Conservation (phyloP, 306 rosid species). For the Astragalus membranaceus region DNA sequence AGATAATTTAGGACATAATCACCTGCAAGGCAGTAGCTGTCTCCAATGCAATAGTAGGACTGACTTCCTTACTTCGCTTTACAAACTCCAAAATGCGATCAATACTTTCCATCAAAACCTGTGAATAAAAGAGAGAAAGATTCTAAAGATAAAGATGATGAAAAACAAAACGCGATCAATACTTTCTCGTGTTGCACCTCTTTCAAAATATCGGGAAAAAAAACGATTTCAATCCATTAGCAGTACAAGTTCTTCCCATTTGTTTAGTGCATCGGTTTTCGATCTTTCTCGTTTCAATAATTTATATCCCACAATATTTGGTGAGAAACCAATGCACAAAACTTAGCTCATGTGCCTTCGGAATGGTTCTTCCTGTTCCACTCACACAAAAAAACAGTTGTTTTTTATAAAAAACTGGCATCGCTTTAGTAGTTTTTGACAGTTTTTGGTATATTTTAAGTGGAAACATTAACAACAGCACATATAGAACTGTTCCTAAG, state of each 20-base stretch:
- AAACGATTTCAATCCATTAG: not conserved
- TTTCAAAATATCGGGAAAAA: no score
- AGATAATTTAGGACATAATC: conserved; percentile 12
- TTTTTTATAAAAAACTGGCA: no score
- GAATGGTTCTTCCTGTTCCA: no score
- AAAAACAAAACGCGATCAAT: not conserved
- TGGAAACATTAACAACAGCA: no score
- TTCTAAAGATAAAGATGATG: not conserved
- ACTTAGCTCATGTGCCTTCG: no score
- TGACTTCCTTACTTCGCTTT: conserved; percentile 85
- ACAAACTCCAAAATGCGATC: conserved; percentile 78
- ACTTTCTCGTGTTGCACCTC: no score
- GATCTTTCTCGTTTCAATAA: not conserved
- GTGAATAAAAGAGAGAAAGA: conserved; percentile 19
- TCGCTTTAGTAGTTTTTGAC: no score
- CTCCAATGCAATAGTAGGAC: conserved; percentile 90
- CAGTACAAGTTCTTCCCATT: not conserved
- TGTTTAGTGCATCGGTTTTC: not conserved
- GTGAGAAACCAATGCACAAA: not conserved
- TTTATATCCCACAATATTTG: not conserved
- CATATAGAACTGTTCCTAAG: no score
- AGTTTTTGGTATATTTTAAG: no score
- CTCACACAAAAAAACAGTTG: no score
- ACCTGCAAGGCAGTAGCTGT: conserved; percentile 98
- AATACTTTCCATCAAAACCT: conserved; percentile 83